Evolutionary conservation across 192 early-diverging fungal genomes (phyloP).

Genomic region (Backusella morwellensis): DNA sequence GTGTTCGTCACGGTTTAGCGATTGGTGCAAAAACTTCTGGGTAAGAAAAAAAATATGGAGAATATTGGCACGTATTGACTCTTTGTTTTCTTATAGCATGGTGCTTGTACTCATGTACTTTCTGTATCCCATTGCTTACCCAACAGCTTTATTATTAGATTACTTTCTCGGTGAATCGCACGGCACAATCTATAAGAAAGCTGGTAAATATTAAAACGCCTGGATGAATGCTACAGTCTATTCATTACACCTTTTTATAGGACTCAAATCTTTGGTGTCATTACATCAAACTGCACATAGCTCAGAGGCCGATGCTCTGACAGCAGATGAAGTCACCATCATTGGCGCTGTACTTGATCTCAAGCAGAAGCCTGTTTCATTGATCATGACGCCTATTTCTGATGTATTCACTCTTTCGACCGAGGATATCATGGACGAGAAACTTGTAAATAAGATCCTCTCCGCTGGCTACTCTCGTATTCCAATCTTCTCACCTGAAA

Average conservation of each 20-base stretch:
- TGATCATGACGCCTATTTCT: slow-evolving; percentile 67
- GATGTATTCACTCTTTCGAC: slow-evolving; percentile 68
- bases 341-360: slow-evolving; percentile 74
- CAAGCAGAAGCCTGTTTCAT: slow-evolving; percentile 61
- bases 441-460: slow-evolving; percentile 55
- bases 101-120: slow-evolving; percentile 65
- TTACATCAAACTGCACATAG: slow-evolving; percentile 60
- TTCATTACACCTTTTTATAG: slow-evolving; percentile 19
- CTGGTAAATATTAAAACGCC: slow-evolving; percentile 35
- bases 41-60: slow-evolving; percentile 8
- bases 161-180: slow-evolving; percentile 80
- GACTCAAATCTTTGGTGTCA: slow-evolving; percentile 75
- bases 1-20: slow-evolving; percentile 84
- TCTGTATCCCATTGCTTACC: slow-evolving; percentile 74
- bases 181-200: slow-evolving; percentile 84
- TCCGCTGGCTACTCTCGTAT: slow-evolving; percentile 70
- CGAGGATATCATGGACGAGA: slow-evolving; percentile 56
- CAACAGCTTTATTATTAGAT: slow-evolving; percentile 86
- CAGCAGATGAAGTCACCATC: slow-evolving; percentile 75
- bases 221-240: background rate
- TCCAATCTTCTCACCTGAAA: slow-evolving; percentile 60
- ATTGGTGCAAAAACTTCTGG: slow-evolving; percentile 89
- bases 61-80: background rate
- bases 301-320: slow-evolving; percentile 55
- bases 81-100: slow-evolving; percentile 33